phyloP scores from a whole-genome alignment of 495 filamentous ascomycete species.

The Immersiella caudata region DNA sequence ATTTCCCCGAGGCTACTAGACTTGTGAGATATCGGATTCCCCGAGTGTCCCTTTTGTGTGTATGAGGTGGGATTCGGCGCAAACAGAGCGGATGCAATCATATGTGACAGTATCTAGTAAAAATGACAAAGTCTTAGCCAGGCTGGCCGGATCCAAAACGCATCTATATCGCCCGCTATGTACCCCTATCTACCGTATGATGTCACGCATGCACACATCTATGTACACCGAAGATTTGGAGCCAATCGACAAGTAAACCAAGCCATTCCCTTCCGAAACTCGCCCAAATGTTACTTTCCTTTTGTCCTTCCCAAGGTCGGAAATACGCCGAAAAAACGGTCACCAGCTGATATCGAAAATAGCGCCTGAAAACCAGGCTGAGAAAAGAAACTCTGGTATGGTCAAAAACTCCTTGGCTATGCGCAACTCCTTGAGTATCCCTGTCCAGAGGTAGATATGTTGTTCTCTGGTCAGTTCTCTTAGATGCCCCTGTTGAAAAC shows the following conservation, averaged over 20 bases:
- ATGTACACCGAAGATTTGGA: background rate
- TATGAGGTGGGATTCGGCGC: too few relatives aligned
- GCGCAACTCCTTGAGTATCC: conserved; percentile 4
- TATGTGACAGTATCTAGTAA: too few relatives aligned
- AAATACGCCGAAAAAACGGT: background rate
- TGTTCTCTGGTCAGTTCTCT: background rate
- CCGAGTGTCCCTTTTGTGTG: background rate
- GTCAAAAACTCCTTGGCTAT: conserved; percentile 25
- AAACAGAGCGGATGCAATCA: too few relatives aligned
- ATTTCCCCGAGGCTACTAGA: background rate
- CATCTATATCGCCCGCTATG: background rate
- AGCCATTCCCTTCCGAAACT: background rate
- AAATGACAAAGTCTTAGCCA: too few relatives aligned
- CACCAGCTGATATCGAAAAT: background rate
- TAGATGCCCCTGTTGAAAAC: conserved; percentile 91
- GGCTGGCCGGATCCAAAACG: background rate
- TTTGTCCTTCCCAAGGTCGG: background rate
- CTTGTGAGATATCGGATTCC: too few relatives aligned
- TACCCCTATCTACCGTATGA: too few relatives aligned
- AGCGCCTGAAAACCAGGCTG: background rate
- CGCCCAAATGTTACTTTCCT: background rate
- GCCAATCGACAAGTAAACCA: background rate
- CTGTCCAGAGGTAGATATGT: background rate
- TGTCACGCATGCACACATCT: background rate
- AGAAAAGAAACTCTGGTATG: background rate